phyloP scores from a whole-genome alignment of 306 rosid species.

The Senna tora region DNA sequence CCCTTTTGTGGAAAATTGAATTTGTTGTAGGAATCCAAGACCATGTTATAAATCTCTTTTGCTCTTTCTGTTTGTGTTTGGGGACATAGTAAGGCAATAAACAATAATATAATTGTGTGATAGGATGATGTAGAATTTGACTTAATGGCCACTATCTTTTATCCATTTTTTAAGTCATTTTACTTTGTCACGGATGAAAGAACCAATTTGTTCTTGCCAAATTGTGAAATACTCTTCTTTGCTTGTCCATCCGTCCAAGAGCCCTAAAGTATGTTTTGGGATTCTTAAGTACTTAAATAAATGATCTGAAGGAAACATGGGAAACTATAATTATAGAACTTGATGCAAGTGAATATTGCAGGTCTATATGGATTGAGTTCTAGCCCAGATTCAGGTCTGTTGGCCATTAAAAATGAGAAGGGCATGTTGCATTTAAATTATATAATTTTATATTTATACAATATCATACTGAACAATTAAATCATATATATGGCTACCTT shows the following conservation, averaged over 20 bases:
- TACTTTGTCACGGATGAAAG: not conserved
- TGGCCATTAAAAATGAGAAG: not conserved
- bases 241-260: conserved; percentile 12
- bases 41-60: conserved; percentile 2
- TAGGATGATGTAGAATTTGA: conserved; percentile 19
- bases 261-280: not conserved
- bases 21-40: not conserved
- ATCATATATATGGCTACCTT: too few species aligned
- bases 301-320: not conserved
- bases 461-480: too few species aligned
- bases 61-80: not conserved
- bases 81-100: not conserved
- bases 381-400: not conserved
- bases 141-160: not conserved
- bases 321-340: not conserved
- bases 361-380: conserved; percentile 13
- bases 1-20: conserved; percentile 22
- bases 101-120: not conserved
- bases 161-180: not conserved
- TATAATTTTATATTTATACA: not conserved
- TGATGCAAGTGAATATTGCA: conserved; percentile 4
- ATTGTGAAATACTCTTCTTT: not conserved
- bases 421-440: not conserved
- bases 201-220: conserved; percentile 9
- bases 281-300: not conserved